Evolutionary conservation across 2,329 filamentous ascomycete genomes (phyloP), one percentile per base, ranked within the genome.

Genomic region (Beauveria medogensis): DNA sequence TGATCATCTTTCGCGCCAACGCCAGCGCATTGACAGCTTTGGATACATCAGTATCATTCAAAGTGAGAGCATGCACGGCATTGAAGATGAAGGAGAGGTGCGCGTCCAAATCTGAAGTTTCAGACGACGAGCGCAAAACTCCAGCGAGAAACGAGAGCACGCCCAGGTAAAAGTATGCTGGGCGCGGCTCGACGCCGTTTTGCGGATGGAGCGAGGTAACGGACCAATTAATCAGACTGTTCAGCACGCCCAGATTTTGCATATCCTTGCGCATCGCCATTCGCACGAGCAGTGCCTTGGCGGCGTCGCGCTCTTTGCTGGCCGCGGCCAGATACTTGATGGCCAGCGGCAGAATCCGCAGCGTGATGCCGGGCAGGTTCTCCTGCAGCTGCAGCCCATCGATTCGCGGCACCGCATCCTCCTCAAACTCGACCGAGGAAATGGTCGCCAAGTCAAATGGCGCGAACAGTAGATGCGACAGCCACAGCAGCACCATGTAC

Each of bases 371-470:
- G 0, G 93, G 91, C 1, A 91, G 75, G 37, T 83, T 75, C 1
- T 71, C 66, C 0, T 87, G 83, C 73, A 89, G 81, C 9, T 72
- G 68, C 20, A 91, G 75, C 1, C 78, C 80, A 0, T 74, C 68
- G 1, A 84, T 75, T 3, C 64, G 65, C 0, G 76, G 74, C 4
- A 75, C 68, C 20, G 75, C 73, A 3, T 76, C 70, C 61, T 82
- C 77, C 37, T 82, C 79, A 20, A 78, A 72, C 34, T 80, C 78
- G 1, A 77, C 73, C 2, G 83, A 84, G 1, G 92, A 97, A 63
- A 99, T 92, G 2, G 90, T 92, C 2, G 87, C 82, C 57, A 99
- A 78, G 68, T 97, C 92, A 73, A 99, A 99, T 0, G 94, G 94
- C 1, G 91, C 91, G 37, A 93, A 81, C 62, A 93, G 79, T 18